Conservation (phyloP, 345 rosid genomes). For the Salix viminalis region DNA sequence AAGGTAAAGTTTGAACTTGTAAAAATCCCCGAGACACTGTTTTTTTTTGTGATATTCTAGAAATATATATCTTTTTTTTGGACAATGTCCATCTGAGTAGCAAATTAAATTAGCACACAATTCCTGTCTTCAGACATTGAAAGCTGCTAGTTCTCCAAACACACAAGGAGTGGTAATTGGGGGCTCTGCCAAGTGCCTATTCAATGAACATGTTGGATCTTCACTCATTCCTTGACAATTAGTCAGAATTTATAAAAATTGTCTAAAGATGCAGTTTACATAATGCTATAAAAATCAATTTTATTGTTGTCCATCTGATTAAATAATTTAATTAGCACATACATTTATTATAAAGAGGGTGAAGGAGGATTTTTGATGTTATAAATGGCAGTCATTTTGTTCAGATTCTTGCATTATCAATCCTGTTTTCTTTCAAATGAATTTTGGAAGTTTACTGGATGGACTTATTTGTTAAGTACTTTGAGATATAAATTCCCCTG, state of each 20-base stretch:
- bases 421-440: not conserved
- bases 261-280: not conserved
- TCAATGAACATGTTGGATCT: not conserved
- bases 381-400: not conserved
- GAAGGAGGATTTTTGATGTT: not conserved
- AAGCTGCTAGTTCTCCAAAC: not conserved
- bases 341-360: not conserved
- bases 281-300: not conserved
- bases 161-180: not conserved
- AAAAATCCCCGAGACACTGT: no score
- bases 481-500: not conserved
- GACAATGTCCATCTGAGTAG: not conserved
- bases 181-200: not conserved
- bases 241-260: not conserved
- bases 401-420: not conserved
- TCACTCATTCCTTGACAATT: not conserved
- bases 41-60: not conserved
- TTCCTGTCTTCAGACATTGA: not conserved
- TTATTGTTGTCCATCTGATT: not conserved
- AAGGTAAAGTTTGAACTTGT: not conserved
- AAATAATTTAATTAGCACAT: not conserved
- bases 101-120: not conserved
- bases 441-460: not conserved
- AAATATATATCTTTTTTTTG: not conserved
- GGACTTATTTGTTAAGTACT: not conserved